Evolutionary conservation across 2,329 filamentous ascomycete genomes (phyloP).

Genomic region (Mycosphaerella sp.): DNA sequence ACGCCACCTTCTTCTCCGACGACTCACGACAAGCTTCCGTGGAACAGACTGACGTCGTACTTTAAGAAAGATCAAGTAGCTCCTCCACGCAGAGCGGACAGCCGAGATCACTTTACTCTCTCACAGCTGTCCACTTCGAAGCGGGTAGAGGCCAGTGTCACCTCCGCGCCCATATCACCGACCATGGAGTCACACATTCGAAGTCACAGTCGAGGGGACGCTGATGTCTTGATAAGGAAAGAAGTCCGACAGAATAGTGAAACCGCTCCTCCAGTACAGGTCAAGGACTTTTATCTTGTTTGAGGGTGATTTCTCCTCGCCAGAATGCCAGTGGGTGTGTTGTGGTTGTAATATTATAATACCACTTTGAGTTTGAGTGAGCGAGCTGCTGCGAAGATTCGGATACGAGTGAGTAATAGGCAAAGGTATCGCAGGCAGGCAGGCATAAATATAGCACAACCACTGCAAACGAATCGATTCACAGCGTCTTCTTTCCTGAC

Average conservation of each 20-base stretch:
- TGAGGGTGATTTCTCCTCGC: neutral
- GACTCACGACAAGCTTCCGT: slow-evolving; percentile 2
- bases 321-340: no score
- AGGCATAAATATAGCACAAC: neutral
- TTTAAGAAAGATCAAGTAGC: slow-evolving; percentile 7
- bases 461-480: neutral
- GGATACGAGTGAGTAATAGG: neutral
- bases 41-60: slow-evolving; percentile 6
- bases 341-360: no score
- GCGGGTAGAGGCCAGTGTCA: slow-evolving; percentile 12
- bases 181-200: slow-evolving; percentile 11
- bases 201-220: slow-evolving; percentile 10
- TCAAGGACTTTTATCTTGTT: slow-evolving; percentile 13
- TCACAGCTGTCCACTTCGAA: slow-evolving; percentile 6
- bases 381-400: no score
- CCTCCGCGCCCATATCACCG: slow-evolving; percentile 17
- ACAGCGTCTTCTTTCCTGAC: no score
- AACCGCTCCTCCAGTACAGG: slow-evolving; percentile 13
- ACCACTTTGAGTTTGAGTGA: neutral
- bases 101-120: slow-evolving; percentile 15
- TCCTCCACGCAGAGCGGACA: neutral
- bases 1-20: neutral
- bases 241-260: slow-evolving; percentile 28
- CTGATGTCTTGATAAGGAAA: slow-evolving; percentile 24
- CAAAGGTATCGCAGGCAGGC: neutral